Conservation (phyloP, 1,284 basidiomycete species). For the Salmacisia buchloeana region DNA sequence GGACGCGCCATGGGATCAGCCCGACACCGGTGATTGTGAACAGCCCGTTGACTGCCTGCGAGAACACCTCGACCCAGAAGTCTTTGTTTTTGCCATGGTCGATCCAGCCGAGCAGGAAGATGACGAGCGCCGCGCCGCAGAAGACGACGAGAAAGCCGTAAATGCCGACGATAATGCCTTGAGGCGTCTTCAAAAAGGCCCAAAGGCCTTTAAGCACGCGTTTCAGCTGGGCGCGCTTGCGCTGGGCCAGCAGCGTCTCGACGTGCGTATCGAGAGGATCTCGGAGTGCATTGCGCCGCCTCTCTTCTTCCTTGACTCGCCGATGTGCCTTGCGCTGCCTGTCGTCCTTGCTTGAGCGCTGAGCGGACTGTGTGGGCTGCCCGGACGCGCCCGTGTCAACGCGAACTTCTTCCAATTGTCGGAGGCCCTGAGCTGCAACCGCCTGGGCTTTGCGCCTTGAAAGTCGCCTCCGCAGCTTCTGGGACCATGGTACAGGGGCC, state of each 20-base stretch:
- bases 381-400: slow-evolving; percentile 18
- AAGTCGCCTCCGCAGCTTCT: not conserved
- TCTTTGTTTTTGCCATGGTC: slow-evolving; percentile 18
- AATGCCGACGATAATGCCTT: slow-evolving; percentile 66
- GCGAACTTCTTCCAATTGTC: too few relatives aligned
- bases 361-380: not conserved
- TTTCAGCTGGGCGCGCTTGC: slow-evolving; percentile 49
- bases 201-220: slow-evolving; percentile 67
- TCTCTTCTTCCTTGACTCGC: not conserved
- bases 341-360: slow-evolving; percentile 12
- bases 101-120: slow-evolving; percentile 25
- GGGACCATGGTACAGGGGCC: not conserved
- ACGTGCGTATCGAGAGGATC: slow-evolving; percentile 26
- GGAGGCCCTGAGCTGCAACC: too few relatives aligned
- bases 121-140: slow-evolving; percentile 26
- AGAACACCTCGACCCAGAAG: slow-evolving; percentile 67
- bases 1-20: slow-evolving; percentile 64
- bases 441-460: not conserved
- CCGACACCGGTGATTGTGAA: slow-evolving; percentile 67
- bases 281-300: not conserved
- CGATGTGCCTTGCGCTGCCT: slow-evolving; percentile 4
- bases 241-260: slow-evolving; percentile 21
- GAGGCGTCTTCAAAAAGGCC: slow-evolving; percentile 72
- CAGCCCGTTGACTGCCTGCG: slow-evolving; percentile 70
- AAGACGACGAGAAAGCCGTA: slow-evolving; percentile 62